Evolutionary conservation across 805 yeast genomes (phyloP), one percentile per base, ranked within the genome.

Genomic region (Kluyveromyces dobzhanskii): DNA sequence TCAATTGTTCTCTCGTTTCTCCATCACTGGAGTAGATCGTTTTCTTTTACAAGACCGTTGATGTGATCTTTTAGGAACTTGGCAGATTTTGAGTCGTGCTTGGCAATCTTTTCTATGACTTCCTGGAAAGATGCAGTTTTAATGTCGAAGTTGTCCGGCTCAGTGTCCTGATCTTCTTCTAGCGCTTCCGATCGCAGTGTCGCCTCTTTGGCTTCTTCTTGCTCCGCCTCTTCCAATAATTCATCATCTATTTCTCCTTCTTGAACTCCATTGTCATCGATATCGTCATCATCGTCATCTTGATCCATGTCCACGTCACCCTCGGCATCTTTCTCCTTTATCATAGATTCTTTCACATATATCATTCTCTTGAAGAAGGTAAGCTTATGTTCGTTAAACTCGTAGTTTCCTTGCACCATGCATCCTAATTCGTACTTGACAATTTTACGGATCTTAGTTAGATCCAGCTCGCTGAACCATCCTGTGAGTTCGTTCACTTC

Each of bases 341-440:
- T 62, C 47, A 49, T 62, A 21, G 57, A 65, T 30, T 60, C 67
- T 24, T 58, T 69, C 3, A 64, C 64, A 21, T 57, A 68, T 7
- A 61, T 64, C 44, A 81, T 67, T 40, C 69, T 69, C 10, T 64
- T 61, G 42, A 56, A 41, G 36, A 61, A 48, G 49, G 61, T 45
- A 46, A 51, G 68, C 59, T 51, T 64, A 66, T 32, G 47, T 59
- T 35, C 54, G 51, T 46, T 72, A 70, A 43, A 78, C 48, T 26
- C 68, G 56, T 52, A 66, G 65, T 46, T 75, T 70, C 64, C 61
- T 59, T 72, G 59, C 13, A 73, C 75, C 34, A 83, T 59, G 44
- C 78, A 73, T 16, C 73, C 73, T 40, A 87, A 61, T 55, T 86
- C 87, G 50, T 82, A 81, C 48, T 85, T 70, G 42, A 86, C 70